A percentile compares a stretch with the other conserved stretches of the same genome.
Conservation (phyloP, 495 filamentous ascomycete genomes). For the Lasiosphaeria hispida region DNA sequence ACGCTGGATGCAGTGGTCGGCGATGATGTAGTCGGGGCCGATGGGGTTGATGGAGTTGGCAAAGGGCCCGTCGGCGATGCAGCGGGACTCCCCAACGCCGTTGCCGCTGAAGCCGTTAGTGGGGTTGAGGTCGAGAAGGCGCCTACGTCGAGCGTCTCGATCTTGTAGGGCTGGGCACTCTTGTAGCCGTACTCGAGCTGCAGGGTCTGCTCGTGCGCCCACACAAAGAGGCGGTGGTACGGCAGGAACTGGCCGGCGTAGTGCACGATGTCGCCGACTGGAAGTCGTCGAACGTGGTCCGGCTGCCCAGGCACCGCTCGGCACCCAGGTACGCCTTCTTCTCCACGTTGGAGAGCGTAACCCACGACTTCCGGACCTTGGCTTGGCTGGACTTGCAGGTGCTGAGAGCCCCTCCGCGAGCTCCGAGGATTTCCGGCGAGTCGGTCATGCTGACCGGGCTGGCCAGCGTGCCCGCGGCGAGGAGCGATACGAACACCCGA, state of each 20-base stretch:
- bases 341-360: too few relatives aligned
- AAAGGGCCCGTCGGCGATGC: slow-evolving; percentile 42
- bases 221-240: slow-evolving; percentile 51
- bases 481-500: too few relatives aligned
- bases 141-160: slow-evolving; percentile 43
- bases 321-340: too few relatives aligned
- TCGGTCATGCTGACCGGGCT: too few relatives aligned
- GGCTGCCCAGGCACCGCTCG: too few relatives aligned
- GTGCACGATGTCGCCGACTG: slow-evolving; percentile 9
- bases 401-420: too few relatives aligned
- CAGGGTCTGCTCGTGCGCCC: slow-evolving; percentile 43
- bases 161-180: slow-evolving; percentile 47
- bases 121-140: slow-evolving; percentile 34
- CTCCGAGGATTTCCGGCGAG: too few relatives aligned
- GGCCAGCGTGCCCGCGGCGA: too few relatives aligned
- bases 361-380: too few relatives aligned
- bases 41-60: slow-evolving; percentile 31
- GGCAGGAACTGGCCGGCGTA: slow-evolving; percentile 40
- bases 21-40: slow-evolving; percentile 31
- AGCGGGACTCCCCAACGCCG: slow-evolving; percentile 31
- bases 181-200: slow-evolving; percentile 45
- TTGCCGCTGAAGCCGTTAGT: slow-evolving; percentile 42
- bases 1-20: slow-evolving; percentile 38
- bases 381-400: too few relatives aligned
- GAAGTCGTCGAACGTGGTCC: slow-evolving; percentile 11